Evolutionary conservation across 441 rosid species (phyloP), one percentile per base, ranked within the genome.

Genomic region (Macaranga tanarius): DNA sequence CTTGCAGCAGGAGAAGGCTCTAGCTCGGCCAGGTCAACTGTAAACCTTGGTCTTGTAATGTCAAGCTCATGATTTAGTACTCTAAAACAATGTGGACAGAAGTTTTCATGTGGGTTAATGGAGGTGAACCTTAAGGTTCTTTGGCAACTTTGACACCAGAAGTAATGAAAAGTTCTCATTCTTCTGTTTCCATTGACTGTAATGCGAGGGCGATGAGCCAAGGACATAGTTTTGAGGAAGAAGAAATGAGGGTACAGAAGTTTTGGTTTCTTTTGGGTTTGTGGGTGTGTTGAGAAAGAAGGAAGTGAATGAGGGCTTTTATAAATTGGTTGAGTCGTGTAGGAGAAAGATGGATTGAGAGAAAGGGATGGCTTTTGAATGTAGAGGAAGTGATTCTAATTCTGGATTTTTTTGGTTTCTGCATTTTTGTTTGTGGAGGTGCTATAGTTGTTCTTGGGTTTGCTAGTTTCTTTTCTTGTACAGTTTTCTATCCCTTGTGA

Each of bases 81-180:
- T 47, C 48, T 62, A 50, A 75, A 84, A 74, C 98, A 93, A 73
- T 75, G 73, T n/a, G 90, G 90, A 75, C 94, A 91, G 48, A 81
- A 59, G 23, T 81, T 80, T 62, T 80, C 86, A 12, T 70, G 69
- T 3, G 80, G 83, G 76, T 79, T 80, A 50, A 73, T 48, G 54
- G 82, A 76, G 67, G 78, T 62, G 13, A 93, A 81, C 74, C 96
- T 86, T 56, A 82, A 57, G 52, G 86, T 70, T 9, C 91, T 79
- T 50, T 70, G 85, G 76, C 97, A 93, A 31, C 62, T 81, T 62
- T 77, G 87, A 72, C 98, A 93, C 86, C 92, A 84, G 69, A 84
- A 87, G 85, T 74, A 86, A 74, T 83, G 97, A 65, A 80, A 88
- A 34, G 85, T 88, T 80, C 92, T 85, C 75, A 76, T 83, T 79